Conservation (phyloP, 2,329 filamentous ascomycete species). For the Trichoderma harzianum region DNA sequence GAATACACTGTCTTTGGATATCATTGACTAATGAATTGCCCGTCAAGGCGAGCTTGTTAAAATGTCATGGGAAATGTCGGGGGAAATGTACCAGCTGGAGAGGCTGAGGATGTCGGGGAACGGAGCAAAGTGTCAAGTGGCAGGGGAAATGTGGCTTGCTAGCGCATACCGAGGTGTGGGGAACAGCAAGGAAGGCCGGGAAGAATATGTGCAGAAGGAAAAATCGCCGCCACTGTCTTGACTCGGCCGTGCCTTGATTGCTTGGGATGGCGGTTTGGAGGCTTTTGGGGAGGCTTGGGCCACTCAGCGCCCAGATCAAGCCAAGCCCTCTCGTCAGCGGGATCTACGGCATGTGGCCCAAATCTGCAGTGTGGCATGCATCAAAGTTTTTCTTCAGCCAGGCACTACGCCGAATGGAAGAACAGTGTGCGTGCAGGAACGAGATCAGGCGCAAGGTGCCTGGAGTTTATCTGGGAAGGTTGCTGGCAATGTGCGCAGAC, state of each 20-base stretch:
- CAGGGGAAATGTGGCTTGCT: conserved; percentile 1
- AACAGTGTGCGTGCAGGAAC: not conserved
- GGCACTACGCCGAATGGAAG: conserved; percentile 3
- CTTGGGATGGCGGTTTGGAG: not conserved
- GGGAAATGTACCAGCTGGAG: not conserved
- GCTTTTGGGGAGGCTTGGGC: not conserved
- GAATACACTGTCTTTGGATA: not conserved
- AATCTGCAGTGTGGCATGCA: not conserved
- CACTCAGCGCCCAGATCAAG: conserved; percentile 1
- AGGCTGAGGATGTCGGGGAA: not conserved
- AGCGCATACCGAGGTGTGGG: conserved; percentile 2
- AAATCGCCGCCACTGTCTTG: conserved; percentile 5
- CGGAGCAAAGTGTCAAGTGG: not conserved
- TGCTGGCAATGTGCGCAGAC: not conserved
- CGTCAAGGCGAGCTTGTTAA: not conserved
- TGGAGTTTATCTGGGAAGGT: not conserved
- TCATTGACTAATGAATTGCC: not conserved
- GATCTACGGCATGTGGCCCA: conserved; percentile 12
- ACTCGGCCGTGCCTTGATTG: not conserved
- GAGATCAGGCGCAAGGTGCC: not conserved
- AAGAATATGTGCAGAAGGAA: conserved; percentile 14
- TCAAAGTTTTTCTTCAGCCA: conserved; percentile 1
- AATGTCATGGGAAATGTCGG: conserved; percentile 15
- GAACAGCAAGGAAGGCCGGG: conserved; percentile 7
- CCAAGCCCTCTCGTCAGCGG: conserved; percentile 12